A percentile compares a stretch with the other conserved stretches of the same genome.
These are phyloP conservation scores for Streptanthus diversifolius DNA, from an alignment of 345 rosid species.

Conservation along the genomic window DNA sequence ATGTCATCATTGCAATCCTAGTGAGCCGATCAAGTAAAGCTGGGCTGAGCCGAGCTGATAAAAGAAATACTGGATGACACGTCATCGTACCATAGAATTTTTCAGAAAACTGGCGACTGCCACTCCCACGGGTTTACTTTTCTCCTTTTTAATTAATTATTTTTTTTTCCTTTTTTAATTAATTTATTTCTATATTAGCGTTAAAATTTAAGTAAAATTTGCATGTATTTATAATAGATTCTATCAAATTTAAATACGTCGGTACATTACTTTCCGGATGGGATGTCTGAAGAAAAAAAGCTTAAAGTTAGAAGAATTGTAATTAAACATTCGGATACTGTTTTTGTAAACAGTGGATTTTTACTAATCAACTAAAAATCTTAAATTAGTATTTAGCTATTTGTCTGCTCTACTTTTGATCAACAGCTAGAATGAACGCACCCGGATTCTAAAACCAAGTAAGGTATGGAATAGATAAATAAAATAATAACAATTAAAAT, in stretches of 20 bases:
- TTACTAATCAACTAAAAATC: background rate
- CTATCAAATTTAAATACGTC: background rate
- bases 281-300: background rate
- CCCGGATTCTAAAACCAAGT: too few species aligned
- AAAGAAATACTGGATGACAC: conserved; percentile 23
- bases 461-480: too few species aligned
- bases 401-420: background rate
- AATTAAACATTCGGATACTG: too few species aligned
- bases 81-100: conserved; percentile 31
- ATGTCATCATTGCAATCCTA: background rate
- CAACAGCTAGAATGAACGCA: background rate
- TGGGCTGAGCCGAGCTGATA: conserved; percentile 12
- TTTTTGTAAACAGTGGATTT: background rate
- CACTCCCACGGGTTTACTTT: conserved; percentile 31
- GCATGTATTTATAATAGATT: background rate
- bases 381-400: background rate
- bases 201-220: background rate
- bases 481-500: background rate
- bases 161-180: background rate
- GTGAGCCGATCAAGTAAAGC: background rate
- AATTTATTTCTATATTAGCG: background rate
- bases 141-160: conserved; percentile 14
- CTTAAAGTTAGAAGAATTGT: too few species aligned
- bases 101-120: conserved; percentile 28
- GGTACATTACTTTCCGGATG: background rate